phyloP scores from a whole-genome alignment of 148 eudicot species.

The Rhododendron molle region DNA sequence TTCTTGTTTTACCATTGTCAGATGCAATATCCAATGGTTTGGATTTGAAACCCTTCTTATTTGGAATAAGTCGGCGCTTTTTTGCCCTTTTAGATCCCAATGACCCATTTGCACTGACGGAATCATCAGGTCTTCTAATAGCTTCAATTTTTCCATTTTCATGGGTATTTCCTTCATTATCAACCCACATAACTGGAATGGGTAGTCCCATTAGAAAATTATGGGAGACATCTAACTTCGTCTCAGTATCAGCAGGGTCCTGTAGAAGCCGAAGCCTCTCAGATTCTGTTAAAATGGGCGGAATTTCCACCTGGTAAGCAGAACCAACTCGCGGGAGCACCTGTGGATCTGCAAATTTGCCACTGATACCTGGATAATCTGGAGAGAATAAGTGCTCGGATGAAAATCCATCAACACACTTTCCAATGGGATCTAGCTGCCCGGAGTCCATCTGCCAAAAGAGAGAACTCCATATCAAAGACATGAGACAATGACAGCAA shows the following conservation, averaged over 20 bases:
- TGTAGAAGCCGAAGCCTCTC: constrained; percentile 4
- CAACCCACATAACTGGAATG: constrained; percentile 29
- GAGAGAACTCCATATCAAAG: constrained; percentile 6
- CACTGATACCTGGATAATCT: constrained; percentile 13
- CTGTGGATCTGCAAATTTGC: constrained; percentile 14
- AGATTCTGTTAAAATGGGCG: constrained; percentile 18
- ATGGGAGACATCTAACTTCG: constrained; percentile 2
- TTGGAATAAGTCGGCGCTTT: background rate
- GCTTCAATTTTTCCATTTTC: background rate
- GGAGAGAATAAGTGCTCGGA: constrained; percentile 3
- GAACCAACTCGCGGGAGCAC: constrained; percentile 22
- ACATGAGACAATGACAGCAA: background rate
- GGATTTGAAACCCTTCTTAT: constrained; percentile 12
- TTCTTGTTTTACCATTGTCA: background rate
- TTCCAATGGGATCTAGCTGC: constrained; percentile 7
- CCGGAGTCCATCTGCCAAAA: constrained; percentile 19
- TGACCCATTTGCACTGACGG: background rate
- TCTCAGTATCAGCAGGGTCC: constrained; percentile 15
- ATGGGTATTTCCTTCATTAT: constrained; percentile 1
- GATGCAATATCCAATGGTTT: background rate
- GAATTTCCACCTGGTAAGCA: constrained; percentile 32
- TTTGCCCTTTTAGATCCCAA: background rate
- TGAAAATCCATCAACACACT: constrained; percentile 8
- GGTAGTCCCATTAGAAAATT: constrained; percentile 20
- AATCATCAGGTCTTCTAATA: background rate